Evolutionary conservation across 2,329 filamentous ascomycete genomes (phyloP).

Genomic region (Hypomyces rosellus): DNA sequence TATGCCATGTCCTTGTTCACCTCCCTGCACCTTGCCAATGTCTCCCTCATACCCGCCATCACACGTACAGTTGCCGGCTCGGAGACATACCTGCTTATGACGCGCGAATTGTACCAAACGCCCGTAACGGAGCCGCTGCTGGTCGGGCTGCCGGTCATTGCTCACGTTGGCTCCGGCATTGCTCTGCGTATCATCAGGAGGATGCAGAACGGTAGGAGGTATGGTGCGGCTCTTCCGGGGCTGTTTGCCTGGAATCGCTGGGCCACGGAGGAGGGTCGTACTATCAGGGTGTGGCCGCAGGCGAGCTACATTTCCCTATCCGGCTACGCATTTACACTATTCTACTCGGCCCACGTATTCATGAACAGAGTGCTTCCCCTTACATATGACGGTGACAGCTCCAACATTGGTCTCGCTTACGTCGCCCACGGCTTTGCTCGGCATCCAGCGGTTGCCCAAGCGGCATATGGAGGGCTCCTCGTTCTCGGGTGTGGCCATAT

Average conservation of each 20-base stretch:
- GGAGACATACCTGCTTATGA: constrained; percentile 83
- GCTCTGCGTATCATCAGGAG: constrained; percentile 70
- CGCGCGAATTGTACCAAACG: constrained; percentile 87
- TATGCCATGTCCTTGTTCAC: constrained; percentile 77
- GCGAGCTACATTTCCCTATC: constrained; percentile 64
- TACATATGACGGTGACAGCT: constrained; percentile 72
- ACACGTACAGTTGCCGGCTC: constrained; percentile 67
- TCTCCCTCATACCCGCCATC: constrained; percentile 70
- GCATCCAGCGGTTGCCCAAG: constrained; percentile 59
- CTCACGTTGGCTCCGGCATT: constrained; percentile 72
- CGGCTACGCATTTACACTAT: constrained; percentile 62
- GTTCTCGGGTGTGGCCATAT: constrained; percentile 67
- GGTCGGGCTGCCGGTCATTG: constrained; percentile 65
- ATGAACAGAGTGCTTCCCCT: constrained; percentile 73
- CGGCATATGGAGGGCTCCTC: constrained; percentile 64
- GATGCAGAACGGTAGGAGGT: constrained; percentile 63
- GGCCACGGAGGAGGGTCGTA: constrained; percentile 25
- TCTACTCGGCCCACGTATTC: constrained; percentile 65
- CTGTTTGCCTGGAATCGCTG: constrained; percentile 36
- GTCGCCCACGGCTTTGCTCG: constrained; percentile 79
- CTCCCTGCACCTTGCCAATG: constrained; percentile 72
- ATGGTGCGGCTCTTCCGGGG: constrained; percentile 61
- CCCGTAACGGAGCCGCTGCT: constrained; percentile 72
- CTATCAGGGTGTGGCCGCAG: constrained; percentile 54
- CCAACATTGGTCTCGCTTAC: constrained; percentile 78